Base-by-base conservation (phyloP, 1,139 yeast species). In the Saccharomyces pastorianus region DNA sequence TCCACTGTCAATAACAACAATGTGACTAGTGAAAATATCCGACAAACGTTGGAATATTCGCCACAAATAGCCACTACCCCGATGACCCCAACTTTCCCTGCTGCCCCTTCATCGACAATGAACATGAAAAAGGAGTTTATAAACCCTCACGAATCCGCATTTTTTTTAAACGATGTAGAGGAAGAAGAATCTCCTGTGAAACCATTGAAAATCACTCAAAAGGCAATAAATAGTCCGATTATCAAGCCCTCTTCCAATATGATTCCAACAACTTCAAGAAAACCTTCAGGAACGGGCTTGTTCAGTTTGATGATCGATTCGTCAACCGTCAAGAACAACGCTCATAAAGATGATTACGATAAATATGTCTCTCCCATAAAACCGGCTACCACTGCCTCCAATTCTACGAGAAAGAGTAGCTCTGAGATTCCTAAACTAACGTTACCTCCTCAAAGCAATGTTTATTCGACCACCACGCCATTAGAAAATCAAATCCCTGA, bases 201-300 rank as follows among this genome's bases (percentile, higher is more conserved):
- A 55, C 72, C 72, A n/a, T 54, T 69, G 32, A 68, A 68, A 47
- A 64, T 69, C 28, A 68, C 71, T 5, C 71, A 69, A 55, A 68
- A 66, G 51, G 61, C 63, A 3, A 60, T 53, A 9, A 56, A 56
- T 51, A 57, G 62, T 42, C 60, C 61, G 1, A 52, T 47, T 8
- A 50, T 57, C 9, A 59, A 51, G 23, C 59, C 62, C 23, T 50
- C 55, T 7, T 31, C 50, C 5, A 31, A 38, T n/a, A 11, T 8
- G 8, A 11, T 14, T 34, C 47, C 50, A 17, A 32, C 47, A 9
- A 47, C 60, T 13, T 51, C 58, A 4, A 61, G 71, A 48, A 66
- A 66, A 51, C 66, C 68, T 2, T 68, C 72, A 17, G 64, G 64
- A 4, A 65, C 67, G 27, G 61, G 67, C 9, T 53, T 68, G 23